Percentiles rank a stretch among this genome's conserved stretches.
Conservation (phyloP, 2,329 filamentous ascomycete species). For the Xylariaceae sp. region DNA sequence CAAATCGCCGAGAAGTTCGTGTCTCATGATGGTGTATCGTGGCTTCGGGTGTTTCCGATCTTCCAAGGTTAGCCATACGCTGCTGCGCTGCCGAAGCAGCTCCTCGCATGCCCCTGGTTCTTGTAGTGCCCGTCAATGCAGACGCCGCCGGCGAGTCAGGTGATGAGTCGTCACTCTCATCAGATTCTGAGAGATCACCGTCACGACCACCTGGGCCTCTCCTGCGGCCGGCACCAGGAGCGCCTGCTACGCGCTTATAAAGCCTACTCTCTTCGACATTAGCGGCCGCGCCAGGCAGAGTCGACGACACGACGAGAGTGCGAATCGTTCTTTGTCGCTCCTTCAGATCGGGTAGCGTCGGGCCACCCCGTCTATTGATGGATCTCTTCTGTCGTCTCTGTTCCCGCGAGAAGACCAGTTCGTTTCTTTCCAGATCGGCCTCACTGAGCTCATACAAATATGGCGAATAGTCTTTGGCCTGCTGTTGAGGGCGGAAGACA, state of each 20-base stretch:
- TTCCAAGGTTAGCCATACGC: constrained; percentile 73
- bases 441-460: constrained; percentile 94
- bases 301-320: constrained; percentile 85
- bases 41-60: constrained; percentile 86
- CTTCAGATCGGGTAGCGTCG: constrained; percentile 90
- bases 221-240: constrained; percentile 49
- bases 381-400: constrained; percentile 93
- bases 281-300: constrained; percentile 79
- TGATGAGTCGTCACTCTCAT: constrained; percentile 83
- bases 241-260: constrained; percentile 68
- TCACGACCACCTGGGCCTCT: constrained; percentile 50
- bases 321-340: constrained; percentile 90
- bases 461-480: constrained; percentile 89
- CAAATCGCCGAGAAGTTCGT: constrained; percentile 57
- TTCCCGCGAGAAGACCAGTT: constrained; percentile 88
- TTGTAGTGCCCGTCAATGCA: constrained; percentile 69
- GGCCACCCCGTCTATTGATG: constrained; percentile 87
- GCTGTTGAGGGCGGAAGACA: constrained; percentile 84
- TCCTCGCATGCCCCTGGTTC: constrained; percentile 82
- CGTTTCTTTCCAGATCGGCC: constrained; percentile 80
- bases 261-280: constrained; percentile 79
- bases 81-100: constrained; percentile 82
- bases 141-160: constrained; percentile 80
- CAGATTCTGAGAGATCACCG: constrained; percentile 78
- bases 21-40: constrained; percentile 67